These are phyloP conservation scores for Neurospora intermedia DNA, from an alignment of 495 filamentous ascomycete genomes.

Conservation along the genomic window DNA sequence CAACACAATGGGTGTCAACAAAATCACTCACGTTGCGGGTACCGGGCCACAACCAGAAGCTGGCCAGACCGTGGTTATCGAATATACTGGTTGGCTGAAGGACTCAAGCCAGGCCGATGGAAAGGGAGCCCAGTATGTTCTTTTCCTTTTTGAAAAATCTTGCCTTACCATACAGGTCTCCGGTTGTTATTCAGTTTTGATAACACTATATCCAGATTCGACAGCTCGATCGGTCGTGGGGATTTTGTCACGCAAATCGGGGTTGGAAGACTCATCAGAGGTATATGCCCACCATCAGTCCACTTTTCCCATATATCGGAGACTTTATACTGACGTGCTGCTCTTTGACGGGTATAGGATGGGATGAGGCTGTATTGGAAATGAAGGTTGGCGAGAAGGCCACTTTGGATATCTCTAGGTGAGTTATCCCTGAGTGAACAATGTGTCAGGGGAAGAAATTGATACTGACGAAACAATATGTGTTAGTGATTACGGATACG, in stretches of 20 bases:
- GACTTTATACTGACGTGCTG: slow-evolving; percentile 4
- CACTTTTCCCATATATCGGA: not conserved
- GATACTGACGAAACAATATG: not conserved
- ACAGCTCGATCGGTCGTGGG: slow-evolving; percentile 57
- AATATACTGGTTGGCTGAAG: slow-evolving; percentile 76
- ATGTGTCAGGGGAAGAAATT: not conserved
- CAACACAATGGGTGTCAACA: slow-evolving; percentile 39
- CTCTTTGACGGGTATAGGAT: slow-evolving; percentile 41
- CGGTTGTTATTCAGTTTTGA: not conserved
- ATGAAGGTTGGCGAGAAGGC: slow-evolving; percentile 79
- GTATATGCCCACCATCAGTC: slow-evolving; percentile 30
- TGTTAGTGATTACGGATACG: slow-evolving; percentile 70
- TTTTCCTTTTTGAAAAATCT: not conserved
- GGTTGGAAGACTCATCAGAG: slow-evolving; percentile 66
- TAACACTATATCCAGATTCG: slow-evolving; percentile 47
- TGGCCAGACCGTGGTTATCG: slow-evolving; percentile 63
- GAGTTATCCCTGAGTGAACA: slow-evolving; percentile 19
- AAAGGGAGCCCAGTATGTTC: slow-evolving; percentile 38
- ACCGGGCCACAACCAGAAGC: slow-evolving; percentile 41
- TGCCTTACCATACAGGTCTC: not conserved
- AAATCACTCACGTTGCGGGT: slow-evolving; percentile 33
- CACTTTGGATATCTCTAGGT: slow-evolving; percentile 67
- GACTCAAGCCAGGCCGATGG: slow-evolving; percentile 42
- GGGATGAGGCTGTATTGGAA: slow-evolving; percentile 72
- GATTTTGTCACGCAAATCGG: slow-evolving; percentile 62